phyloP scores from a whole-genome alignment of 345 rosid genomes.

The Gynandropsis gynandra region DNA sequence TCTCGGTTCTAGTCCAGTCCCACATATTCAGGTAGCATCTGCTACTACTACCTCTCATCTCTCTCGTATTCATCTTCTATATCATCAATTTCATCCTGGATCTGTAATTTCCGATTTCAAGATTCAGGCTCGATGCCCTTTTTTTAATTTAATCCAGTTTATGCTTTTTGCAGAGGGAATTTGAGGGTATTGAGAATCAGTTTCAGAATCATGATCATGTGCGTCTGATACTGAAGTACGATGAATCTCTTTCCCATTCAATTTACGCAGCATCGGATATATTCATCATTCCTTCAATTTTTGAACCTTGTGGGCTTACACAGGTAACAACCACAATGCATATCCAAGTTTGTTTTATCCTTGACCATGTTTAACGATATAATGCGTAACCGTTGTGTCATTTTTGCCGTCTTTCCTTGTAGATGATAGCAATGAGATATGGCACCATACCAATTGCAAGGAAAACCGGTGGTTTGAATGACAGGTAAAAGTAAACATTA shows the following conservation, averaged over 20 bases:
- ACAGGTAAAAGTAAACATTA: slow-evolving; percentile 49
- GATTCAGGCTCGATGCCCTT: slow-evolving; percentile 12
- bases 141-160: no score
- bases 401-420: slow-evolving; percentile 11
- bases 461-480: slow-evolving; percentile 89
- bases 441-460: slow-evolving; percentile 82
- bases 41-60: background rate
- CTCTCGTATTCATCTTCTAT: background rate
- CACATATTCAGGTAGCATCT: slow-evolving; percentile 72
- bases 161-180: slow-evolving; percentile 65
- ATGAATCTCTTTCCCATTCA: slow-evolving; percentile 77
- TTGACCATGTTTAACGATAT: no score
- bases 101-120: background rate
- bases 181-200: slow-evolving; percentile 73
- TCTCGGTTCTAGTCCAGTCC: slow-evolving; percentile 94
- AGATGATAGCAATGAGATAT: slow-evolving; percentile 97
- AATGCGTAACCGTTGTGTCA: no score
- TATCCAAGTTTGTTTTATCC: background rate
- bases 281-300: slow-evolving; percentile 89
- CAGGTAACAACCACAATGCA: slow-evolving; percentile 48
- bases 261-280: slow-evolving; percentile 88
- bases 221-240: slow-evolving; percentile 74
- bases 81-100: background rate
- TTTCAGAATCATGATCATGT: slow-evolving; percentile 59
- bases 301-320: slow-evolving; percentile 99